phyloP scores from a whole-genome alignment of 108 stramenopile species.

The Conticribra weissflogii region DNA sequence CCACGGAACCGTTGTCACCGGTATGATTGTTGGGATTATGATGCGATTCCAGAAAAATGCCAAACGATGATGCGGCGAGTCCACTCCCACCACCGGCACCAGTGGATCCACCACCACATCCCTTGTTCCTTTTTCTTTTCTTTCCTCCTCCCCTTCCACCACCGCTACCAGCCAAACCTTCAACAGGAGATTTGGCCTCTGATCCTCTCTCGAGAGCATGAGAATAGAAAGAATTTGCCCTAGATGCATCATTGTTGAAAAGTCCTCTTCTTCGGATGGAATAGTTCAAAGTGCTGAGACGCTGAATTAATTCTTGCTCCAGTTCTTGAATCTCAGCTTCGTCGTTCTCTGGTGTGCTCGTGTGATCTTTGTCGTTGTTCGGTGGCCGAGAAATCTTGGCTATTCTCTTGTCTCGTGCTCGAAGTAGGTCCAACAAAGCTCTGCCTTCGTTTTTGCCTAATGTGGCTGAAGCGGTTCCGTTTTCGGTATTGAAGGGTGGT shows the following conservation, averaged over 20 bases:
- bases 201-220: slow-evolving; percentile 1
- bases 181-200: neutral
- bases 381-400: neutral
- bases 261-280: neutral
- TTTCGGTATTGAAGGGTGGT: neutral
- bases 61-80: slow-evolving; percentile 20
- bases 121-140: slow-evolving; percentile 8
- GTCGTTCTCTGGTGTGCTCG: neutral
- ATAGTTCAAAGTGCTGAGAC: neutral
- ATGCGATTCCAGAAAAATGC: slow-evolving; percentile 20
- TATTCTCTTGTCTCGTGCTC: neutral
- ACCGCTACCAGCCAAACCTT: neutral
- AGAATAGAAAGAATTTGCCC: neutral
- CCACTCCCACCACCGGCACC: neutral
- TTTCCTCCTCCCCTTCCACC: neutral
- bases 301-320: neutral
- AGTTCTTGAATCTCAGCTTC: neutral
- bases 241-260: neutral
- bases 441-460: neutral
- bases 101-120: neutral
- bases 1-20: neutral
- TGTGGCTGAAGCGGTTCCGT: neutral
- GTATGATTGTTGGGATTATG: neutral
- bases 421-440: neutral
- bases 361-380: neutral